Percentiles rank a stretch among this genome's conserved stretches.
Conservation (phyloP, 108 stramenopile genomes). For the Seminavis robusta region DNA sequence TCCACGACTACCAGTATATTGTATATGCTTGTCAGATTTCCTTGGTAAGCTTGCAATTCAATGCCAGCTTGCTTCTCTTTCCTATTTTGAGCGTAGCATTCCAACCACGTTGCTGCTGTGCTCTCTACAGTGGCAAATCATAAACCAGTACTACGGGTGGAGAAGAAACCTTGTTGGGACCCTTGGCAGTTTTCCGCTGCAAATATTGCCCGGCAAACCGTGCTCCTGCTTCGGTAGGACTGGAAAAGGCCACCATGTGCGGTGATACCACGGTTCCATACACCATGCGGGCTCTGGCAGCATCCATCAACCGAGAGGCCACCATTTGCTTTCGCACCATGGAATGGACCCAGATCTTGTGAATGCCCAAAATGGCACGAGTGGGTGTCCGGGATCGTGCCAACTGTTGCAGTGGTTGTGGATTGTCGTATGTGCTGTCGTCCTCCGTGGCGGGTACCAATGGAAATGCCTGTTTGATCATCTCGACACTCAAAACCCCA, state of each 20-base stretch:
- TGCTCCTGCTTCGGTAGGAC: conserved; percentile 72
- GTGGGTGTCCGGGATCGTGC: conserved; percentile 18
- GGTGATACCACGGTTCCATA: conserved; percentile 61
- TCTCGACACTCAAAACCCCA: conserved; percentile 47
- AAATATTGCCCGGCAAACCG: conserved; percentile 59
- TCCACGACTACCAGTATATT: no score
- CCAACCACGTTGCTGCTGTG: no score
- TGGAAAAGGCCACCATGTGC: conserved; percentile 69
- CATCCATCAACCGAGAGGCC: conserved; percentile 19
- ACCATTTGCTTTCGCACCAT: conserved; percentile 28
- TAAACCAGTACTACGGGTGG: no score
- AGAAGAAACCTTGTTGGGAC: no score
- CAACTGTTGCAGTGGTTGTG: no score
- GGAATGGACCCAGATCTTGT: conserved; percentile 75
- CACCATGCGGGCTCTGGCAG: conserved; percentile 52
- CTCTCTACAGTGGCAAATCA: no score
- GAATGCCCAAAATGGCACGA: conserved; percentile 63
- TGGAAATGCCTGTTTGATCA: conserved; percentile 49
- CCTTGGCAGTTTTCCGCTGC: no score
- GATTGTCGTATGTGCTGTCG: no score
- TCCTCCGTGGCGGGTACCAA: conserved; percentile 11
- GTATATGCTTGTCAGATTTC: no score
- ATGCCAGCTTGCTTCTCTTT: no score
- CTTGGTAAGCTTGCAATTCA: no score
- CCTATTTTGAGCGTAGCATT: no score